Evolutionary conservation across 2,329 filamentous ascomycete genomes (phyloP).

Genomic region (Grosmannia serpens): DNA sequence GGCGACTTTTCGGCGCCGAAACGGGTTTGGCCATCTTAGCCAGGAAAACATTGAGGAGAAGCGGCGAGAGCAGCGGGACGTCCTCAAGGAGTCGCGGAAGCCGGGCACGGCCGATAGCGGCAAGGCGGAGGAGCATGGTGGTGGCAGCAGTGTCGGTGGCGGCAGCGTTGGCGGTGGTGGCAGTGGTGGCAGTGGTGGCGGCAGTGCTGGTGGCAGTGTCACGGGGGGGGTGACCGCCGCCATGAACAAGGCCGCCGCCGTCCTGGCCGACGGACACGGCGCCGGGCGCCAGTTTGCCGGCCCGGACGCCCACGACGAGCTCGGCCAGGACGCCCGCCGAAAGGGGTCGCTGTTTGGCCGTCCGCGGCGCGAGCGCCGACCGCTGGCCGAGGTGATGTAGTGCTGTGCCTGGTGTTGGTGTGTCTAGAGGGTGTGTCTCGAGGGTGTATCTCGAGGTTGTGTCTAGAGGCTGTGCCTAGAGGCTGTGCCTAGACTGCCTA

Average conservation of each 20-base stretch:
- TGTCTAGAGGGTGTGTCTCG: no score
- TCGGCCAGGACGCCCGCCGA: conserved; percentile 19
- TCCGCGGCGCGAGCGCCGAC: conserved; percentile 26
- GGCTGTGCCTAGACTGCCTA: no score
- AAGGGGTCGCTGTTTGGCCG: conserved; percentile 34
- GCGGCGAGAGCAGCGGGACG: conserved; percentile 53
- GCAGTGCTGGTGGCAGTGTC: background rate
- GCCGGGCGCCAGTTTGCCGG: background rate
- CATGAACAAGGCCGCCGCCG: conserved; percentile 22
- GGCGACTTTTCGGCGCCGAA: conserved; percentile 66
- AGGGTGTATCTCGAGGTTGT: no score
- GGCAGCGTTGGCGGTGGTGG: conserved; percentile 11
- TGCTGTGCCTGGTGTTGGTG: conserved; percentile 3
- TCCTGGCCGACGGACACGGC: background rate
- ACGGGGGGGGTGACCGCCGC: background rate
- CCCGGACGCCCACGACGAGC: background rate
- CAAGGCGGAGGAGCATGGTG: no score
- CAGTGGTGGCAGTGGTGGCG: background rate
- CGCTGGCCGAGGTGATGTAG: conserved; percentile 20
- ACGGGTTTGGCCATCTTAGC: conserved; percentile 70
- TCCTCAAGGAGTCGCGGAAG: conserved; percentile 34
- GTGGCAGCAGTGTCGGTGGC: conserved; percentile 14
- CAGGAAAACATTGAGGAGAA: conserved; percentile 72
- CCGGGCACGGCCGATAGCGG: conserved; percentile 13
- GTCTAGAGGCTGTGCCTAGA: no score